phyloP scores from a whole-genome alignment of 805 yeast genomes.

The Starmerella potacharoeniae region DNA sequence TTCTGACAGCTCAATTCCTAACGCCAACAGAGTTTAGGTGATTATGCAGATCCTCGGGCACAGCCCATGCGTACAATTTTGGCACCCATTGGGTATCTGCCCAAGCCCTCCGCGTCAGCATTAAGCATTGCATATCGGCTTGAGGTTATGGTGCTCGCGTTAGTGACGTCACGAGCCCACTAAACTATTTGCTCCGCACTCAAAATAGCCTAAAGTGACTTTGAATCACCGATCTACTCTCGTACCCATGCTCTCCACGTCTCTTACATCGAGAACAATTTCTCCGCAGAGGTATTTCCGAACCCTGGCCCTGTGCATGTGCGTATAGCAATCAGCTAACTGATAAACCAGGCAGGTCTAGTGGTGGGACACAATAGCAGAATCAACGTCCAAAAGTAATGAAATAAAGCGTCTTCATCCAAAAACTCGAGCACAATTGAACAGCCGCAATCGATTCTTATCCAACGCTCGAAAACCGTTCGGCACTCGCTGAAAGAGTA shows the following conservation, averaged over 20 bases:
- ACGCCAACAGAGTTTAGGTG: no score
- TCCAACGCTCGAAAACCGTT: no score
- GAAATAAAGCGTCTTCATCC: no score
- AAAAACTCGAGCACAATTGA: no score
- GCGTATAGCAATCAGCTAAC: background rate
- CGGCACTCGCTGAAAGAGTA: no score
- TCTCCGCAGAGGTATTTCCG: background rate
- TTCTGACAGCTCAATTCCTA: no score
- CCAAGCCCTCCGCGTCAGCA: background rate
- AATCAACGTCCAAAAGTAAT: no score
- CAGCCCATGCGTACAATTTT: background rate
- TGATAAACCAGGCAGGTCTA: no score
- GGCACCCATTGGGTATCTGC: background rate
- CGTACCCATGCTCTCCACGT: background rate
- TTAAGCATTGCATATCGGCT: background rate
- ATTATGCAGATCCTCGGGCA: background rate
- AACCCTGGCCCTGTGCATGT: background rate
- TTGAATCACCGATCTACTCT: background rate
- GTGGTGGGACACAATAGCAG: no score
- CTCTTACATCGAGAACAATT: background rate
- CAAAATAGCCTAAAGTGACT: background rate
- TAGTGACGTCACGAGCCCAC: background rate
- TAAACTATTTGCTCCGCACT: background rate
- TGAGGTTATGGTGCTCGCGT: background rate
- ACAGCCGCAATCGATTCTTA: no score